Conservation (phyloP, 2,329 filamentous ascomycete species). For the Juglanconis juglandina region DNA sequence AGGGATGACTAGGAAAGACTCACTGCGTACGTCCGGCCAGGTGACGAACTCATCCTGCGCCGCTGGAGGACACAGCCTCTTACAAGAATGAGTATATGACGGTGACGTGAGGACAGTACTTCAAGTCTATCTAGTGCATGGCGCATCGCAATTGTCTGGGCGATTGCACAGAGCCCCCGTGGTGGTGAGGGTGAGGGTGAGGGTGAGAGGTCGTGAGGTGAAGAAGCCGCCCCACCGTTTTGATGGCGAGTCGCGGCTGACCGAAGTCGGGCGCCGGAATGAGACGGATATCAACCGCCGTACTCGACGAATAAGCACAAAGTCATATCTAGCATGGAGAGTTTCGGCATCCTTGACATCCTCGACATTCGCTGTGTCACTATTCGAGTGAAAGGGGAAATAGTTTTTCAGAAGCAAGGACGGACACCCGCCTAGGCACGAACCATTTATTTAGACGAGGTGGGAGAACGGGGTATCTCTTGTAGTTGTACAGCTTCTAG, state of each 20-base stretch:
- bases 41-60: constrained; percentile 14
- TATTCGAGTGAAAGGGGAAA: no score
- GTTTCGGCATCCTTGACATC: no score
- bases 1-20: neutral
- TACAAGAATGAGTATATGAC: neutral
- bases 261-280: constrained; percentile 13
- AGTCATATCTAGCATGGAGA: neutral
- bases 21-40: constrained; percentile 15
- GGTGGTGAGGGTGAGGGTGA: neutral
- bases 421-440: no score
- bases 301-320: neutral
- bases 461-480: constrained; percentile 6
- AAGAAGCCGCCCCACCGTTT: constrained; percentile 4
- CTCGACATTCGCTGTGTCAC: no score
- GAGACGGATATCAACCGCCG: neutral
- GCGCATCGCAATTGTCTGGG: constrained; percentile 11
- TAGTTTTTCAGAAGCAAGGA: no score
- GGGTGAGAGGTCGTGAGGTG: neutral
- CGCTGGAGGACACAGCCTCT: neutral
- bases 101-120: neutral
- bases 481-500: neutral
- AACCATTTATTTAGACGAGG: neutral
- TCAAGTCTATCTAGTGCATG: constrained; percentile 6
- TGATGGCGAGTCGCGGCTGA: constrained; percentile 9
- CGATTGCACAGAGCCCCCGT: neutral